Base-by-base conservation (phyloP, 805 yeast species). In the Pichia insulana region DNA sequence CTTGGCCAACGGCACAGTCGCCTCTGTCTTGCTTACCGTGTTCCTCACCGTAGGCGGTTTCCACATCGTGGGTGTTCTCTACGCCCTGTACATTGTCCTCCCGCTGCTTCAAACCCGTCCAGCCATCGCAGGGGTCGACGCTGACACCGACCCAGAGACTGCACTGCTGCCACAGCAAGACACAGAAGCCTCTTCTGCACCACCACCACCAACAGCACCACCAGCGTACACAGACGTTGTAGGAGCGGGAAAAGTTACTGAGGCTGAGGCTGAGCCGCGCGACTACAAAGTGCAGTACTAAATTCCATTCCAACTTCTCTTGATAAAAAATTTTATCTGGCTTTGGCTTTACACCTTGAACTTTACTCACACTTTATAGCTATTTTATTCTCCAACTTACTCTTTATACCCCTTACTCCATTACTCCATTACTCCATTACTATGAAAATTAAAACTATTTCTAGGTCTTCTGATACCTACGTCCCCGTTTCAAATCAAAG, bases 401-500 rank as follows among this genome's bases (percentile, higher is more conserved):
- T n/a, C n/a, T n/a, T n/a, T 40, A 28, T 40, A 7, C 19, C 37
- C 10, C 17, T 16, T 20, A 4, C 13, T 19, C 19, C n/a, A n/a
- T 34, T 17, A 2, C 19, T 34, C 26, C 6, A n/a, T 8, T 22
- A 13, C 17, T 20, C 16, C 19, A 15, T 8, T 8, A 22, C 25
- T 17, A 76, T 75, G 96, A 88, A 88, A 72, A 76, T 88, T 50
- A 88, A 87, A 56, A 85, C 96, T 5, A 81, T 88, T 33, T 80
- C 86, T 45, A 70, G 98, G 55, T 89, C 97, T 4, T 71, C 95
- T 9, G 98, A 92, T 57, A 76, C 82, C 33, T 92, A 90, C 63
- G 85, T 92, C 5, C 97, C 98, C 0, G 96, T 85, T 34, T 70
- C 88, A 50, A 87, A 85, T 61, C 78, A 94, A 0, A 97, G 92